Evolutionary conservation across 148 eudicot species (phyloP).

Genomic region (Talinum fruticosum): DNA sequence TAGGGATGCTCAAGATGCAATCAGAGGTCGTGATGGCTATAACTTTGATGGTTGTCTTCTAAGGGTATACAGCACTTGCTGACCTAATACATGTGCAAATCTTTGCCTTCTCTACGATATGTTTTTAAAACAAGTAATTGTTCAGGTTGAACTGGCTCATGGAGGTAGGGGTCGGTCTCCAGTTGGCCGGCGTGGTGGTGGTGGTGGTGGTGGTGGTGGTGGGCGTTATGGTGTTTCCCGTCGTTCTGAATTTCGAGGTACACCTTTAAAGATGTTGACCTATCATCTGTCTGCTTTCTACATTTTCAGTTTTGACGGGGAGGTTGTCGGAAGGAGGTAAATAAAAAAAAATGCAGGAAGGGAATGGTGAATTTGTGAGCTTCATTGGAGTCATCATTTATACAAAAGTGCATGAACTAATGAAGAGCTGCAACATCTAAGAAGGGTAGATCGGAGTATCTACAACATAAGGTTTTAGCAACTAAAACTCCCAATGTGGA

Average conservation of each 20-base stretch:
- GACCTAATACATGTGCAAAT: not conserved
- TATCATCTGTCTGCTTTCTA: not conserved
- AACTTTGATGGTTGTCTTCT: slow-evolving; percentile 38
- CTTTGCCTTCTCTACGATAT: not conserved
- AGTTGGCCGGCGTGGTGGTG: slow-evolving; percentile 20
- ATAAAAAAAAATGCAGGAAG: not conserved
- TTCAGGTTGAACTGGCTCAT: slow-evolving; percentile 41
- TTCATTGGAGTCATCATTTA: not conserved
- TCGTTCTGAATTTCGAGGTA: slow-evolving; percentile 38
- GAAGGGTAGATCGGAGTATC: not conserved
- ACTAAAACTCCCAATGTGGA: no score
- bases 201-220: slow-evolving; percentile 13
- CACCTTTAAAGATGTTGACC: not conserved
- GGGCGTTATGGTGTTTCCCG: slow-evolving; percentile 34
- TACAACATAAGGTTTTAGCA: no score
- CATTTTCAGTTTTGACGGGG: not conserved
- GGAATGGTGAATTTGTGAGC: slow-evolving; percentile 8
- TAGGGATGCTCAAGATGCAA: slow-evolving; percentile 39
- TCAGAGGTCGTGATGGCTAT: slow-evolving; percentile 40
- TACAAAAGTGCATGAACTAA: not conserved
- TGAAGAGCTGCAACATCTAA: not conserved
- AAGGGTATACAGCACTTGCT: slow-evolving; percentile 22
- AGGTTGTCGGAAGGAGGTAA: no score
- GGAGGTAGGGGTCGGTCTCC: slow-evolving; percentile 38
- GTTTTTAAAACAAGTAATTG: slow-evolving; percentile 6